phyloP scores from a whole-genome alignment of 805 yeast species.

The Myxozyma kluyveri region DNA sequence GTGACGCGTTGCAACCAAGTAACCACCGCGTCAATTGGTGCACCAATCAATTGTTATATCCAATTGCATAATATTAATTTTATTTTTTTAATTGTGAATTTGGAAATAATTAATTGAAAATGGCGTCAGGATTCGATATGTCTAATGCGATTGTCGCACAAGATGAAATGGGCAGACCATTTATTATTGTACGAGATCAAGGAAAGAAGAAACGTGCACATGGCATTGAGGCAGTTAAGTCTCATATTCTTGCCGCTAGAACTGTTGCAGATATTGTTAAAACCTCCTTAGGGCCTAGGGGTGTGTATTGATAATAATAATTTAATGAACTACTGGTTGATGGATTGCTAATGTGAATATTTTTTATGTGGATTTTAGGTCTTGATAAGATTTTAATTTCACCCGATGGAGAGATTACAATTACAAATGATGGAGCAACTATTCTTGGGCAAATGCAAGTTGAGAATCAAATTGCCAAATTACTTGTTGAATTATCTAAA shows the following conservation, averaged over 20 bases:
- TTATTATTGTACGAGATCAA: constrained; percentile 88
- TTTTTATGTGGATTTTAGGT: no score
- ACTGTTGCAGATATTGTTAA: constrained; percentile 89
- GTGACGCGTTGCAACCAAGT: no score
- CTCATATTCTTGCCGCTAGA: constrained; percentile 92
- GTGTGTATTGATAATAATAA: constrained; percentile 4
- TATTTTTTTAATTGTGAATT: no score
- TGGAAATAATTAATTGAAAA: not conserved
- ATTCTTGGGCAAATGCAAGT: constrained; percentile 93
- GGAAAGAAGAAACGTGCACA: constrained; percentile 50
- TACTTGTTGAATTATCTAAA: constrained; percentile 83
- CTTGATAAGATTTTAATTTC: constrained; percentile 90
- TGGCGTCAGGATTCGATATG: constrained; percentile 61
- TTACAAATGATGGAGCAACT: constrained; percentile 98
- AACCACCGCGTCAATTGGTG: no score
- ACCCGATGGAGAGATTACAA: constrained; percentile 97
- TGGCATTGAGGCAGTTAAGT: constrained; percentile 74
- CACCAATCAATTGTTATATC: no score
- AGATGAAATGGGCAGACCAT: constrained; percentile 99
- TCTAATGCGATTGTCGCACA: constrained; percentile 98
- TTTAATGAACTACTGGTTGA: no score
- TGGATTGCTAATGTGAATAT: no score
- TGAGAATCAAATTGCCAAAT: constrained; percentile 92
- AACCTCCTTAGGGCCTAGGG: constrained; percentile 95
- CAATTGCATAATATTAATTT: no score